A percentile compares a stretch with the other conserved stretches of the same genome.
Conservation (phyloP, 2,329 filamentous ascomycete genomes). For the Cordyceps javanica region DNA sequence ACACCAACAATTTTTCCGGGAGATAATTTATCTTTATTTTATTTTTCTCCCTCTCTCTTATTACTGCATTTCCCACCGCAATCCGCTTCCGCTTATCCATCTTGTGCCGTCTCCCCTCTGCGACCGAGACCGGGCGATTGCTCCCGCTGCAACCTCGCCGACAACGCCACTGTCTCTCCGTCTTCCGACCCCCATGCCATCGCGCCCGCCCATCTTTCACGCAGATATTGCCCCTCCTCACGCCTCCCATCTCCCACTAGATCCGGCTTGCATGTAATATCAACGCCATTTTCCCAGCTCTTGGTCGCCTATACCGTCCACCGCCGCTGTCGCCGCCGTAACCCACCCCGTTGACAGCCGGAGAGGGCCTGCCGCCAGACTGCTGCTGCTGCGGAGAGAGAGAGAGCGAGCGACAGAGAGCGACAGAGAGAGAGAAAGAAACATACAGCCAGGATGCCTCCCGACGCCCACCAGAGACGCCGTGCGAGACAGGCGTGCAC, state of each 20-base stretch:
- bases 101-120: background rate
- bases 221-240: background rate
- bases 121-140: background rate
- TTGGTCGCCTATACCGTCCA: background rate
- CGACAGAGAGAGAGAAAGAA: too few species aligned
- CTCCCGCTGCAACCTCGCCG: background rate
- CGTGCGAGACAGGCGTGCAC: conserved; percentile 19
- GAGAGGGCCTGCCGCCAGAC: too few species aligned
- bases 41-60: background rate
- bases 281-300: background rate
- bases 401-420: too few species aligned
- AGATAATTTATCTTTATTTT: too few species aligned
- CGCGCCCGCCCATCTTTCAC: background rate
- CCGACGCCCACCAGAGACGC: conserved; percentile 13
- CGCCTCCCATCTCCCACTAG: background rate
- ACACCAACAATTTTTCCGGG: too few species aligned
- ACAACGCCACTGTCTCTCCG: background rate
- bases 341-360: too few species aligned
- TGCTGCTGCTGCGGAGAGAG: too few species aligned
- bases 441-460: background rate
- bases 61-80: background rate
- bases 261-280: conserved; percentile 1
- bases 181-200: background rate
- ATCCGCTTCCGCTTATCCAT: too few species aligned
- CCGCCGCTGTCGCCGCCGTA: too few species aligned